Evolutionary conservation across 768 basidiomycete genomes (phyloP).

Genomic region (Leccinum pellstonianum): DNA sequence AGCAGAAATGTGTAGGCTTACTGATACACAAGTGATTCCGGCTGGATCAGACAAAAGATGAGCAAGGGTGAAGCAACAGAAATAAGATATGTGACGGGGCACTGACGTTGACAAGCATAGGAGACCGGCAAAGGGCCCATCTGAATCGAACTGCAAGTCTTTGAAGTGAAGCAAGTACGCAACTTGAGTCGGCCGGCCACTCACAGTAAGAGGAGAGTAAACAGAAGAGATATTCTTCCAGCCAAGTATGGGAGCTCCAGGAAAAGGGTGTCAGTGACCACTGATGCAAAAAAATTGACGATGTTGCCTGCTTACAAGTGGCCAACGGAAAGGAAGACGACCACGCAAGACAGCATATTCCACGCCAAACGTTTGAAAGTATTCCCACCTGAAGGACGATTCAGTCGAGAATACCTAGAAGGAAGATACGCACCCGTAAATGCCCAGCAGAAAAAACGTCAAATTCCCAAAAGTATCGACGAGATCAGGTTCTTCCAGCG

Average conservation of each 20-base stretch:
- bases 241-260: conserved; percentile 25
- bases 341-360: conserved; percentile 24
- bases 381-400: conserved; percentile 24
- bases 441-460: conserved; percentile 15
- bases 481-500: conserved; percentile 4
- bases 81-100: background rate
- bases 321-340: conserved; percentile 25
- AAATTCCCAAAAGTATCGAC: background rate
- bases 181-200: background rate
- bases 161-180: background rate
- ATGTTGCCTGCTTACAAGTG: conserved; percentile 19
- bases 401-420: background rate
- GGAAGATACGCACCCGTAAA: conserved; percentile 16
- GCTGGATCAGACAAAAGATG: conserved; percentile 3
- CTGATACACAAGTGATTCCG: conserved; percentile 2
- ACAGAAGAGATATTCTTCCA: conserved; percentile 21
- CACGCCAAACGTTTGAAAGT: conserved; percentile 15
- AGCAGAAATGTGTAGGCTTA: background rate
- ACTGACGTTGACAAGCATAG: conserved; percentile 22
- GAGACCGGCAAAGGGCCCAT: background rate
- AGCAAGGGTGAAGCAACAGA: background rate
- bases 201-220: conserved; percentile 17
- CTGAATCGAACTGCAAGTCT: conserved; percentile 5
- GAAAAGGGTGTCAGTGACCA: background rate
- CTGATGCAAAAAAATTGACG: background rate